Evolutionary conservation across 176 grass and related monocot species (phyloP).

Genomic region (Pharus latifolius): DNA sequence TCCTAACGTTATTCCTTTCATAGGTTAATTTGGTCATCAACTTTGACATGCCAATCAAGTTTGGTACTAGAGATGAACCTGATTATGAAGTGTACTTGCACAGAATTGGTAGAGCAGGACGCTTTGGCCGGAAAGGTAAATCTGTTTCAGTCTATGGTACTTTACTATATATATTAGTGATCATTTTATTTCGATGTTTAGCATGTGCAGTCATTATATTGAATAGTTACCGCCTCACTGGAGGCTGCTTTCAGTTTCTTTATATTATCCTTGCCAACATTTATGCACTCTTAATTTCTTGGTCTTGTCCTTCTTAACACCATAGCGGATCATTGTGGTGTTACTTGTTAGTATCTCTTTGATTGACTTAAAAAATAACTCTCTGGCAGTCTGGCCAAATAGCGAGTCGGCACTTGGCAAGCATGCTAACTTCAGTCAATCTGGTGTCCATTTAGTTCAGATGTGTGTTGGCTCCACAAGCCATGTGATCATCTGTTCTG

Average conservation of each 20-base stretch:
- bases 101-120: constrained; percentile 90
- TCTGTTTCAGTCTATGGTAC: neutral
- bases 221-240: neutral
- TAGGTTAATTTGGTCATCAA: constrained; percentile 98
- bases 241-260: neutral
- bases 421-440: neutral
- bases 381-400: too few relatives aligned
- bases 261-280: too few relatives aligned
- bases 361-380: too few relatives aligned
- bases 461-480: too few relatives aligned
- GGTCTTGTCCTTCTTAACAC: too few relatives aligned
- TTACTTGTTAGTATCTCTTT: too few relatives aligned
- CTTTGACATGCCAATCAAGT: constrained; percentile 83
- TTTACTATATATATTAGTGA: neutral
- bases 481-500: too few relatives aligned
- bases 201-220: neutral
- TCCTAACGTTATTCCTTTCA: neutral
- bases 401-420: neutral
- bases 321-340: neutral
- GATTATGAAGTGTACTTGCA: constrained; percentile 95
- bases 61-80: constrained; percentile 46
- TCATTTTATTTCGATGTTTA: neutral
- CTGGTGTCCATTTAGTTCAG: too few relatives aligned
- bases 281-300: too few relatives aligned
- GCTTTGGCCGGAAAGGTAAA: constrained; percentile 92